Conservation (phyloP, 768 basidiomycete genomes). For the Boletellus sp. region DNA sequence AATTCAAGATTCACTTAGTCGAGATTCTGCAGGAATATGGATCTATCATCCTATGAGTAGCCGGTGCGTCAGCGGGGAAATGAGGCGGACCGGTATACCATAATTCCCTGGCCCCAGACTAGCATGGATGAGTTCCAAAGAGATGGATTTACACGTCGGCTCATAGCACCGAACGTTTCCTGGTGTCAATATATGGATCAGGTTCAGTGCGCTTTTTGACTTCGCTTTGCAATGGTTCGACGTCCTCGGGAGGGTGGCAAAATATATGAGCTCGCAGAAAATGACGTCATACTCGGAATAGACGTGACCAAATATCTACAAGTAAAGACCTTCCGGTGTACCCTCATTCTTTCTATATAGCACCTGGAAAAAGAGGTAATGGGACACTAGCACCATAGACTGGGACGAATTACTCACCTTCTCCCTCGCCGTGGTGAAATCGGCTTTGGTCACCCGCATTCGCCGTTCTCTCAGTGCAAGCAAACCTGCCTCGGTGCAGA, state of each 20-base stretch:
- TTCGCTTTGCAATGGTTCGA: background rate
- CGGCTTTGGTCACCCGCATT: conserved; percentile 90
- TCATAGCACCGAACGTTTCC: background rate
- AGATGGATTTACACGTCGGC: background rate
- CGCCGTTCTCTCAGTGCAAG: conserved; percentile 90
- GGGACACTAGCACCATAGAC: conserved; percentile 6
- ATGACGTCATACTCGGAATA: conserved; percentile 4
- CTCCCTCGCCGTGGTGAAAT: conserved; percentile 88
- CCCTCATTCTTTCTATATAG: conserved; percentile 98
- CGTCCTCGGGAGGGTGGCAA: background rate
- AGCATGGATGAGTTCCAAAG: background rate
- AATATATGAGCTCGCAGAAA: background rate
- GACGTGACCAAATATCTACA: conserved; percentile 40
- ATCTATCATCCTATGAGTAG: too few relatives aligned
- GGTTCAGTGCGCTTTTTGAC: background rate
- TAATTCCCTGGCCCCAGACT: background rate
- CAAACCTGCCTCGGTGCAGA: conserved; percentile 97
- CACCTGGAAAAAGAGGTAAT: conserved; percentile 43
- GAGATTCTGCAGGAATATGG: too few relatives aligned
- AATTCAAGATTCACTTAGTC: too few relatives aligned
- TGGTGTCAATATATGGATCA: background rate
- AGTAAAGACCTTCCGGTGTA: conserved; percentile 83
- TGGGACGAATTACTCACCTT: conserved; percentile 53
- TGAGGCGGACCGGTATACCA: background rate
- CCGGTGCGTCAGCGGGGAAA: background rate